phyloP scores from a whole-genome alignment of 2,329 filamentous ascomycete genomes.

The Xylariaceae sp. region DNA sequence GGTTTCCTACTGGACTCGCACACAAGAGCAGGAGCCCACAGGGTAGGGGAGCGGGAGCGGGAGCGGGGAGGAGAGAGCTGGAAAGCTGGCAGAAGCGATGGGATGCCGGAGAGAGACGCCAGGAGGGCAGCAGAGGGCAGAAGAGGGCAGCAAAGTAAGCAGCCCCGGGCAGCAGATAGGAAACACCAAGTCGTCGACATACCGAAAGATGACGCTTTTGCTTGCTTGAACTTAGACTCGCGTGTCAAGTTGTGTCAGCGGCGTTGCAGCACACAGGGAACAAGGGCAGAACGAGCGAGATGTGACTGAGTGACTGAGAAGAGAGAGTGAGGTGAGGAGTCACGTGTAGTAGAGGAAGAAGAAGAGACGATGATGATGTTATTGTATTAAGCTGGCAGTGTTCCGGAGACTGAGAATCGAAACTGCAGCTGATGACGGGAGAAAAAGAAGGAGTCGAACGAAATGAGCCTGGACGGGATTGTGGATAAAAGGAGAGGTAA shows the following conservation, averaged over 20 bases:
- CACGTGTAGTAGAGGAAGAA: conserved; percentile 13
- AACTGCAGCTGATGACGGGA: conserved; percentile 12
- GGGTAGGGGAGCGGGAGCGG: background rate
- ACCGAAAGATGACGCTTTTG: conserved; percentile 23
- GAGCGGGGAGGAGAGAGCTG: background rate
- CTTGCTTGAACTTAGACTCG: conserved; percentile 9
- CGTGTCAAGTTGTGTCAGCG: conserved; percentile 32
- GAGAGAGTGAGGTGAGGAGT: conserved; percentile 14
- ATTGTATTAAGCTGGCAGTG: conserved; percentile 10
- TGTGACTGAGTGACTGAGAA: conserved; percentile 16
- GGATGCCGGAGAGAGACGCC: conserved; percentile 1
- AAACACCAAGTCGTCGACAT: conserved; percentile 23
- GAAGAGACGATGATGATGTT: background rate
- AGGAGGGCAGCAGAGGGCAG: conserved; percentile 1
- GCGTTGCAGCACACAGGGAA: conserved; percentile 28
- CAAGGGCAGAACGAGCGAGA: conserved; percentile 24
- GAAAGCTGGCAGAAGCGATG: conserved; percentile 2
- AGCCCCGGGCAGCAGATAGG: background rate
- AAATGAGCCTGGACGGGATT: conserved; percentile 23
- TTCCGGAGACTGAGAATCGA: conserved; percentile 15
- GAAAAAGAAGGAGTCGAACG: conserved; percentile 23
- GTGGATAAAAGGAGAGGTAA: conserved; percentile 23
- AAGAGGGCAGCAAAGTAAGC: no score
- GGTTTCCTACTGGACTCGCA: background rate
- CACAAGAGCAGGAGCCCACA: background rate